Conservation (phyloP, 2,329 filamentous ascomycete genomes). For the Colletotrichum truncatum region DNA sequence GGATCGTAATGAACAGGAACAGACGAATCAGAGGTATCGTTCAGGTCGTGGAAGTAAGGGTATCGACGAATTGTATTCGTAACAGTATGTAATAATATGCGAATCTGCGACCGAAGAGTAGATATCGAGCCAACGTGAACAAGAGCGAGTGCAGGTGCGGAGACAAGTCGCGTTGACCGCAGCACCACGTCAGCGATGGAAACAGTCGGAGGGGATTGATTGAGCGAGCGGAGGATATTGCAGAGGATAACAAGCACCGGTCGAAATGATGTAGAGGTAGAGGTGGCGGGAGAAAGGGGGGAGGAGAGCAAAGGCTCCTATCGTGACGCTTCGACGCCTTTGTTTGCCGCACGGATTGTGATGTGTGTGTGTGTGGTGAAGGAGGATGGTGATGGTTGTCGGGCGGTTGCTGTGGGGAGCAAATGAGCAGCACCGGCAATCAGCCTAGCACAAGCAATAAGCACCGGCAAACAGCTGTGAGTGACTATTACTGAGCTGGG, state of each 20-base stretch:
- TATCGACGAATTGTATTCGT: not conserved
- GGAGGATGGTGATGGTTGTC: conserved; percentile 21
- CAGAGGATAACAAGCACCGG: not conserved
- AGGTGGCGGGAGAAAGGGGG: not conserved
- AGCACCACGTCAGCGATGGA: conserved; percentile 27
- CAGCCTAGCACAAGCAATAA: not conserved
- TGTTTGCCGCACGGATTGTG: conserved; percentile 20
- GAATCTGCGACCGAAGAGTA: not conserved
- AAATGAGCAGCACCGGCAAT: conserved; percentile 11
- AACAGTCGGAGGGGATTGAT: conserved; percentile 5
- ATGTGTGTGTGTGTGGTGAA: not conserved
- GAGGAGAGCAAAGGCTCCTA: conserved; percentile 17
- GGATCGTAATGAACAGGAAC: not conserved
- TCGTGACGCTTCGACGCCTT: conserved; percentile 16
- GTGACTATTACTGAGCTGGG: not conserved
- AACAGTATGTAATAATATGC: not conserved
- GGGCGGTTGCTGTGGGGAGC: conserved; percentile 32
- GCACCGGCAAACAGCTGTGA: conserved; percentile 1
- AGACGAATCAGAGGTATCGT: not conserved
- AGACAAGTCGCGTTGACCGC: conserved; percentile 14
- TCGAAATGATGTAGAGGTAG: not conserved
- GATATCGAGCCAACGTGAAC: not conserved
- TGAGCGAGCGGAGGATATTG: not conserved
- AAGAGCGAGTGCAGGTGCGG: conserved; percentile 7
- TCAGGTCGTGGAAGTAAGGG: not conserved